Evolutionary conservation across 768 basidiomycete genomes (phyloP).

Genomic region (Tremella mesenterica): DNA sequence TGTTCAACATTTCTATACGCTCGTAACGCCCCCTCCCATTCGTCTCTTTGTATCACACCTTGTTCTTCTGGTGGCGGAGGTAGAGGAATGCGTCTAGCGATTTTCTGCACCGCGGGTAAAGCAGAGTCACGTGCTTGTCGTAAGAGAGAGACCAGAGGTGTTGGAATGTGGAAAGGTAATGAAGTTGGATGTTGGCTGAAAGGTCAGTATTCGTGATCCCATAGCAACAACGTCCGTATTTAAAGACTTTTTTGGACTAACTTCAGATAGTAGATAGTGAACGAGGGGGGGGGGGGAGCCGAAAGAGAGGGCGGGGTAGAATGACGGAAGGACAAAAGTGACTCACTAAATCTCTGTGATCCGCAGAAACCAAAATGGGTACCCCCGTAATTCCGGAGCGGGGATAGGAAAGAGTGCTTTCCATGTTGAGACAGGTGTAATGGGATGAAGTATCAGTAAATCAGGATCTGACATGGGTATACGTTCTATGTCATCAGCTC

Average conservation of each 20-base stretch:
- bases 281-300: not conserved
- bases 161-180: conserved; percentile 9
- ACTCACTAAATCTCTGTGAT: conserved; percentile 37
- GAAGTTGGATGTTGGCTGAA: conserved; percentile 24
- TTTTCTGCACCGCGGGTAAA: conserved; percentile 18
- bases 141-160: conserved; percentile 10
- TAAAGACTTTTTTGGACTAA: not conserved
- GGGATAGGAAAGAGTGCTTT: conserved; percentile 16
- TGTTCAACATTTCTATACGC: conserved; percentile 26
- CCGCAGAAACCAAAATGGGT: conserved; percentile 35
- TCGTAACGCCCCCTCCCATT: conserved; percentile 32
- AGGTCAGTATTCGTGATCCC: not conserved
- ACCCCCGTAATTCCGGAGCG: conserved; percentile 31
- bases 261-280: not conserved
- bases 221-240: not conserved
- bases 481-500: conserved; percentile 2
- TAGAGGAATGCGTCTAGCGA: conserved; percentile 9
- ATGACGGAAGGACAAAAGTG: not conserved
- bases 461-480: conserved; percentile 18
- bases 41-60: conserved; percentile 17
- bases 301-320: not conserved
- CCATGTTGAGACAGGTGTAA: conserved; percentile 9
- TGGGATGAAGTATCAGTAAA: conserved; percentile 27
- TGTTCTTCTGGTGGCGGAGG: not conserved
- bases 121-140: conserved; percentile 16